Conservation (phyloP, 73 alveolate genomes). For the Uronychia setigera region DNA sequence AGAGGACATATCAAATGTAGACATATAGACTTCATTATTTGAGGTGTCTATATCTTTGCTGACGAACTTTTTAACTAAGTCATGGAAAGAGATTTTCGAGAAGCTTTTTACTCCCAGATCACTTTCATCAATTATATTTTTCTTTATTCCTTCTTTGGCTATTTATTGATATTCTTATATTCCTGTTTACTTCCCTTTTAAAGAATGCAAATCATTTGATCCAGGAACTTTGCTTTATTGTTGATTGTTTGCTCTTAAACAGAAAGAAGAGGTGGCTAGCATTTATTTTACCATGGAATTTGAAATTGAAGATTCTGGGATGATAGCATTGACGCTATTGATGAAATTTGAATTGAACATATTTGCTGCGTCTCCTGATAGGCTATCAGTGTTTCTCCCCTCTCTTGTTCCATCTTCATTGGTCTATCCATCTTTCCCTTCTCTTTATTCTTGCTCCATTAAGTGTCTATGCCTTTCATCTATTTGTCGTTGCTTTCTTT, state of each 20-base stretch:
- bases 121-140: background rate
- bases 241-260: background rate
- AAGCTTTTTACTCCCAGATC: background rate
- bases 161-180: background rate
- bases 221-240: no score
- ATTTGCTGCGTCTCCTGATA: background rate
- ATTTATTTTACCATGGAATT: background rate
- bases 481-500: constrained; percentile 74
- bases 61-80: background rate
- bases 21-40: no score
- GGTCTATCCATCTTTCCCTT: no score
- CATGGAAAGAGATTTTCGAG: background rate
- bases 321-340: background rate
- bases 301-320: background rate
- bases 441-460: constrained; percentile 23
- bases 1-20: background rate
- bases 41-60: background rate
- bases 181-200: background rate
- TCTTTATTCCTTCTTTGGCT: background rate
- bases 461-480: constrained; percentile 66
- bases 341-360: background rate
- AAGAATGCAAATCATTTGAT: background rate
- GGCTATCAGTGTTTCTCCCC: no score
- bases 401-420: no score
- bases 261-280: constrained; percentile 1